A percentile compares a stretch with the other conserved stretches of the same genome.
Conservation (phyloP, 148 eudicot species). For the Selenicereus undatus region DNA sequence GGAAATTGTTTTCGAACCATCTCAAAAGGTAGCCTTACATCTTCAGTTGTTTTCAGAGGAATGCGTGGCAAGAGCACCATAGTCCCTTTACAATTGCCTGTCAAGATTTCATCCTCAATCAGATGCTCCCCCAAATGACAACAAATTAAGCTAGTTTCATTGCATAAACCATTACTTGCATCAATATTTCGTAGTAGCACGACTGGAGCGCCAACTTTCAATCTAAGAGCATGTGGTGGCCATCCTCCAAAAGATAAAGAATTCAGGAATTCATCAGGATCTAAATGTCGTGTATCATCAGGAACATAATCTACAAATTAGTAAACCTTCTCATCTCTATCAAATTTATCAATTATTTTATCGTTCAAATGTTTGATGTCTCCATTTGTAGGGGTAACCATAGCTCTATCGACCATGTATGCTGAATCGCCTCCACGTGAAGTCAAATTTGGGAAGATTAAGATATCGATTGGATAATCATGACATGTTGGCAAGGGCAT, state of each 20-base stretch:
- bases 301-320: neutral
- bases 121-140: neutral
- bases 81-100: neutral
- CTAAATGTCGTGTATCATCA: neutral
- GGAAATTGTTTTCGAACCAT: constrained; percentile 5
- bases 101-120: neutral
- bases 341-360: neutral
- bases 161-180: neutral
- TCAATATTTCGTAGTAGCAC: neutral
- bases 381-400: neutral
- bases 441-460: neutral
- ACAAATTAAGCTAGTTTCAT: neutral
- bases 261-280: neutral
- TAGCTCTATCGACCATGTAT: neutral
- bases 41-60: neutral
- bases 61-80: neutral
- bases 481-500: neutral
- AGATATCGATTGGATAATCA: neutral
- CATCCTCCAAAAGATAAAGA: neutral
- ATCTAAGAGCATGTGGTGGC: neutral
- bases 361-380: neutral
- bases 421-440: neutral
- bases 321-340: neutral
- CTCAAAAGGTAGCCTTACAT: constrained; percentile 2
- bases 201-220: neutral